These are phyloP conservation scores for Oryza rufipogon DNA, from an alignment of 176 grass and related monocot genomes.

Conservation along the genomic window DNA sequence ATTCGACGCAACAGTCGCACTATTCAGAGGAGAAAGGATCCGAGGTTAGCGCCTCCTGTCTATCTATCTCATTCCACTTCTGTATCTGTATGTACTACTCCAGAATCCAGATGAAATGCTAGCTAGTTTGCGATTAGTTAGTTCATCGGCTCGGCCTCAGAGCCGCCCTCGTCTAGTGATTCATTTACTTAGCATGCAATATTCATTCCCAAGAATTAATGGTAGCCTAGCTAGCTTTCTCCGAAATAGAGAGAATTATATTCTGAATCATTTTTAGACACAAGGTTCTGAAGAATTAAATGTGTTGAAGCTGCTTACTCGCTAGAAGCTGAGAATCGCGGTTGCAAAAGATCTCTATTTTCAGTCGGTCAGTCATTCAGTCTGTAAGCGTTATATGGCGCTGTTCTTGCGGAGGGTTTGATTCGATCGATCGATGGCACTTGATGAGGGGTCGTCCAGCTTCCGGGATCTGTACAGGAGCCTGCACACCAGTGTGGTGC, in stretches of 20 bases:
- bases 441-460: slow-evolving; percentile 37
- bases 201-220: not conserved
- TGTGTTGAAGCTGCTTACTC: no score
- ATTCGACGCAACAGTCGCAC: not conserved
- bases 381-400: not conserved
- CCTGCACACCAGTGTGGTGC: slow-evolving; percentile 53
- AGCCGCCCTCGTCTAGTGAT: no score
- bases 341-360: not conserved
- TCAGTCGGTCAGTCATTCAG: not conserved
- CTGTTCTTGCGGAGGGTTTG: not conserved
- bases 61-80: not conserved
- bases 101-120: not conserved
- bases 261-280: not conserved
- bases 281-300: no score
- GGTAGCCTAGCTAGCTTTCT: not conserved
- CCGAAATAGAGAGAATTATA: not conserved
- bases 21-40: not conserved
- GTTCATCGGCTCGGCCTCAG: no score
- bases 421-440: slow-evolving; percentile 29
- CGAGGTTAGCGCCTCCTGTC: not conserved
- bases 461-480: slow-evolving; percentile 57
- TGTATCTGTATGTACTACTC: not conserved
- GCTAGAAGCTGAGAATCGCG: no score
- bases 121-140: not conserved
- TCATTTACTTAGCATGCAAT: not conserved